Evolutionary conservation across 1,284 basidiomycete genomes (phyloP), one percentile per base, ranked within the genome.

Genomic region (Cryptococcus sp.): DNA sequence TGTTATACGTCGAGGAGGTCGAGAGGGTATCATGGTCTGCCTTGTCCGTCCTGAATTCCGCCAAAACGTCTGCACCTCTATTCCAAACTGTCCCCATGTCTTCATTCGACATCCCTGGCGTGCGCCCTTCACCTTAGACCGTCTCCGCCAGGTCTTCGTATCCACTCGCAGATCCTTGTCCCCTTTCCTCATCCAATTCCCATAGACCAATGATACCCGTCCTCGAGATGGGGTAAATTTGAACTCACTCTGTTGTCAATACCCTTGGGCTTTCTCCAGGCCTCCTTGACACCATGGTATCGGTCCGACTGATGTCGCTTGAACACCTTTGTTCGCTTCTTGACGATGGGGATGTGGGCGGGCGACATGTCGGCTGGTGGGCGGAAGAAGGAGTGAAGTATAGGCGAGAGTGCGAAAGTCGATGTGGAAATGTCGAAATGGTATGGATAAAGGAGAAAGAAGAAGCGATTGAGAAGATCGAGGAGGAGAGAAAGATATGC

Each of bases 241-340:
- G 50, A 52, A 68, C 69, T 32, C 56, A 74, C 72, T 72, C 90
- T 84, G 82, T 92, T 92, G 74, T 92, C 90, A 67, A 92, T 92
- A 87, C 89, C 74, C 82, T 93, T 94, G 63, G 90, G 90, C 79
- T 94, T 97, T 76, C 92, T 82, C 93, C 92, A 97, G 80, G 87
- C 80, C 80, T 93, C 90, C 81, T 92, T 92, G 63, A 97, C 91
- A 61, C 84, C 79, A 74, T 87, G 82, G 79, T 94, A 97, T 73
- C 93, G 86, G 79, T 95, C 92, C 50, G 89, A 93, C 78, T 97
- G 92, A 77, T 95, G 92, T 75, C 92, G 88, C 87, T 93, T 94
- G 87, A 95, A 94, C 69, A 78, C 77, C 78, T 87, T 90, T 65
- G 91, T 94, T 75, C 89, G 86, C 80, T 97, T 97, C 82, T 94